Percentiles rank a stretch among this genome's conserved stretches.
These are phyloP conservation scores for Aleurites moluccanus DNA, from an alignment of 441 rosid species.

Conservation along the genomic window DNA sequence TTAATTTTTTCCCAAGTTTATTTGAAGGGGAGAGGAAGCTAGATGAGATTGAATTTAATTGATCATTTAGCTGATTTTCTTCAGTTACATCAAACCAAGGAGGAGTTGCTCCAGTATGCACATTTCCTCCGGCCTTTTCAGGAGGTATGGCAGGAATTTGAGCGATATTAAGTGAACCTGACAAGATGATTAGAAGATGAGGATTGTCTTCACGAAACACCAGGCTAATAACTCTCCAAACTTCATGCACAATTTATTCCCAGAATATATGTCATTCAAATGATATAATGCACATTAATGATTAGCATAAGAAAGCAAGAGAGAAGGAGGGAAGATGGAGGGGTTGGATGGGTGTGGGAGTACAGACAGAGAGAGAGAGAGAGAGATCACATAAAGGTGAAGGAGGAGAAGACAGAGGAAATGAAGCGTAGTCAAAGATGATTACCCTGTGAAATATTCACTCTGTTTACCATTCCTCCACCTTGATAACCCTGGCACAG, in stretches of 20 bases:
- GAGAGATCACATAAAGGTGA: background rate
- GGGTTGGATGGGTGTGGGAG: no score
- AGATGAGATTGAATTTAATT: slow-evolving; percentile 31
- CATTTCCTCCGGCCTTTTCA: slow-evolving; percentile 53
- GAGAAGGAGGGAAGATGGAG: no score
- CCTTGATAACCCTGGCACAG: slow-evolving; percentile 39
- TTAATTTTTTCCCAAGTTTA: slow-evolving; percentile 58
- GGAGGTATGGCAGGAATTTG: slow-evolving; percentile 36
- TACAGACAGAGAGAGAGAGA: background rate
- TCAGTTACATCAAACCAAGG: slow-evolving; percentile 72
- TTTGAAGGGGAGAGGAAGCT: slow-evolving; percentile 32
- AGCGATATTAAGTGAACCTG: slow-evolving; percentile 45
- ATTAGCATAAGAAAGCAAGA: background rate
- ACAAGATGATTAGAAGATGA: slow-evolving; percentile 17
- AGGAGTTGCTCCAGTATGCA: slow-evolving; percentile 85
- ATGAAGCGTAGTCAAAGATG: slow-evolving; percentile 14
- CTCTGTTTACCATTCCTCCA: slow-evolving; percentile 32
- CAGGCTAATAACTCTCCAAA: slow-evolving; percentile 4
- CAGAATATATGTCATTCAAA: slow-evolving; percentile 7
- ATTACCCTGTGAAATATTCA: slow-evolving; percentile 49
- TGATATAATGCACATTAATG: background rate
- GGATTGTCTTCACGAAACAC: slow-evolving; percentile 6
- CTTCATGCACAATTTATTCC: background rate
- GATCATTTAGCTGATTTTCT: slow-evolving; percentile 34
- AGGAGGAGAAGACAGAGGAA: background rate